Conservation (phyloP, 352 stramenopile species). For the Poterioochromonas sp. region DNA sequence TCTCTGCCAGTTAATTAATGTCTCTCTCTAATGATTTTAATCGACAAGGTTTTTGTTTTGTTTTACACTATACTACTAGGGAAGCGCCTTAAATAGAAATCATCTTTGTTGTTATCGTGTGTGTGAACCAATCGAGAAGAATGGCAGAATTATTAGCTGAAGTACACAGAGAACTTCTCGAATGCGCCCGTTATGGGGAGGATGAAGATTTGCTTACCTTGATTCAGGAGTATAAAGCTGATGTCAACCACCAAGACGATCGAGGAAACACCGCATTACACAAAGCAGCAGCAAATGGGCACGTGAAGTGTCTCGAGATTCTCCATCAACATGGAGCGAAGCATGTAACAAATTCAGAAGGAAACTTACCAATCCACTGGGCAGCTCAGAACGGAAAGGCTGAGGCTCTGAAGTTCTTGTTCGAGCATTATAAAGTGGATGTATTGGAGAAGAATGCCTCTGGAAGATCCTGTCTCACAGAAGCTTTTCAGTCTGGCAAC, state of each 20-base stretch:
- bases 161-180: constrained; percentile 50
- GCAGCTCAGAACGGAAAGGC: constrained; percentile 51
- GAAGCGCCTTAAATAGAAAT: too few species aligned
- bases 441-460: constrained; percentile 59
- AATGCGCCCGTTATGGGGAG: constrained; percentile 58
- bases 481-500: constrained; percentile 58
- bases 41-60: too few species aligned
- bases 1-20: too few species aligned
- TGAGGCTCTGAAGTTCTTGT: constrained; percentile 48
- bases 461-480: constrained; percentile 57
- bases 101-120: too few species aligned
- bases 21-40: too few species aligned
- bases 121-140: too few species aligned
- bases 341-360: constrained; percentile 43
- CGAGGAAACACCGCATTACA: constrained; percentile 53
- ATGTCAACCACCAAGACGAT: constrained; percentile 28
- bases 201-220: constrained; percentile 52
- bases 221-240: constrained; percentile 41
- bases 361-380: constrained; percentile 61
- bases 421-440: constrained; percentile 49
- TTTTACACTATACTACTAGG: too few species aligned
- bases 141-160: too few species aligned
- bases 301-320: constrained; percentile 45
- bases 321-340: constrained; percentile 43
- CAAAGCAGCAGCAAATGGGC: constrained; percentile 51